phyloP scores from a whole-genome alignment of 257 asterid species.

The Voacanga thouarsii region DNA sequence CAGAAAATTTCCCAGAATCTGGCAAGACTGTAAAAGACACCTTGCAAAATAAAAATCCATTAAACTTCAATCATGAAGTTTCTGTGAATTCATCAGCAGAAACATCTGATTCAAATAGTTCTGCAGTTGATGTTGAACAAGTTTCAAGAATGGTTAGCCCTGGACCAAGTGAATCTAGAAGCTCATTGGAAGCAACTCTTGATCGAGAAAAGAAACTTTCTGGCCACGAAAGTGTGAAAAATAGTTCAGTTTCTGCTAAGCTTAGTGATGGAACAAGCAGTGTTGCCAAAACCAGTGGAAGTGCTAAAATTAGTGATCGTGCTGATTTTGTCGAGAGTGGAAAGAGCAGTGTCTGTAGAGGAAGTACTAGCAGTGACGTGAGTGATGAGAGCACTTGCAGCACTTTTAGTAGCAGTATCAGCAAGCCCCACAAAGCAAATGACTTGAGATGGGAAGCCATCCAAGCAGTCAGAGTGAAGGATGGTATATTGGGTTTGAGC shows the following conservation, averaged over 20 bases:
- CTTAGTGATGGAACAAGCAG: slow-evolving; percentile 51
- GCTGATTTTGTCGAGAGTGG: slow-evolving; percentile 70
- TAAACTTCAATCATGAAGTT: slow-evolving; percentile 8
- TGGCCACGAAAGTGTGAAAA: slow-evolving; percentile 34
- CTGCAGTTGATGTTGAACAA: slow-evolving; percentile 21
- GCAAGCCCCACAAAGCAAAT: slow-evolving; percentile 73
- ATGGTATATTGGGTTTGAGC: slow-evolving; percentile 63
- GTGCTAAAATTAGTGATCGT: slow-evolving; percentile 50
- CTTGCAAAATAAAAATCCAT: slow-evolving; percentile 1
- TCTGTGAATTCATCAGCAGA: slow-evolving; percentile 18
- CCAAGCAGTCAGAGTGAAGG: slow-evolving; percentile 52
- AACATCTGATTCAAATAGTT: slow-evolving; percentile 18
- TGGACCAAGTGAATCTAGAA: slow-evolving; percentile 20
- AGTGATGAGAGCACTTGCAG: slow-evolving; percentile 40
- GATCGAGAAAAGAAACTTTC: slow-evolving; percentile 37
- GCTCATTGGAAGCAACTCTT: slow-evolving; percentile 25
- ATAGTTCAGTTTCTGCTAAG: slow-evolving; percentile 42
- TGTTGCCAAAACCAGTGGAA: slow-evolving; percentile 54
- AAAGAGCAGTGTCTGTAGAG: slow-evolving; percentile 82
- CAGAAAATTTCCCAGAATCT: slow-evolving; percentile 22
- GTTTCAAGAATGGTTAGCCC: slow-evolving; percentile 18
- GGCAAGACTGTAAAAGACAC: slow-evolving; percentile 1
- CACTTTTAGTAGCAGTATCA: slow-evolving; percentile 34
- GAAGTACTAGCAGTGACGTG: slow-evolving; percentile 54
- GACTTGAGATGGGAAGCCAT: slow-evolving; percentile 80